Conservation (phyloP, 768 basidiomycete species). For the Xerocomellus intermedius region DNA sequence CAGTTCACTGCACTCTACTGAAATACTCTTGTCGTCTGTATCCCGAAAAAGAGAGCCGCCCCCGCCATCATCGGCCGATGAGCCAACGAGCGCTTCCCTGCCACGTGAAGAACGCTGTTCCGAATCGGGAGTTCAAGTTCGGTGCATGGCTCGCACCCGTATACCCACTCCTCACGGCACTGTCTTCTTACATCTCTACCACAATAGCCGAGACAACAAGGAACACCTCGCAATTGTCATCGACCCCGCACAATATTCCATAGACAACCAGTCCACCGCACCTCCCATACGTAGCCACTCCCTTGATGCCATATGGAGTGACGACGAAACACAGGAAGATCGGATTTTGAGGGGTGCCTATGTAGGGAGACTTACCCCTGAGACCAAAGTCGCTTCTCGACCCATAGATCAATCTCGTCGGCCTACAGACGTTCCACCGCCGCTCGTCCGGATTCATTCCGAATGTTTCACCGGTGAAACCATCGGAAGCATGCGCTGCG, state of each 20-base stretch:
- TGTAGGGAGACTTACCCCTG: conserved; percentile 72
- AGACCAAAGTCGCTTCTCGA: conserved; percentile 45
- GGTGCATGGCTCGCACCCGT: conserved; percentile 95
- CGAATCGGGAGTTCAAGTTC: conserved; percentile 52
- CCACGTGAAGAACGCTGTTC: background rate
- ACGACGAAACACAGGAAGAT: conserved; percentile 89
- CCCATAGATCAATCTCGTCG: conserved; percentile 21
- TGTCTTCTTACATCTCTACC: conserved; percentile 91
- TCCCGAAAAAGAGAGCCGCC: conserved; percentile 40
- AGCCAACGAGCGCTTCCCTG: conserved; percentile 16
- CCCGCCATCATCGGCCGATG: conserved; percentile 28
- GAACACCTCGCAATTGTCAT: conserved; percentile 96
- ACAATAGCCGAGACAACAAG: conserved; percentile 88
- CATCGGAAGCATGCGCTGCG: conserved; percentile 96
- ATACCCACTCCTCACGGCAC: conserved; percentile 96
- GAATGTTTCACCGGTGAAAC: conserved; percentile 99
- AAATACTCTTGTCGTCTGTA: conserved; percentile 34
- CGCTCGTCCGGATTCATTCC: conserved; percentile 93
- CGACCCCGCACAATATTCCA: conserved; percentile 80
- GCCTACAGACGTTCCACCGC: conserved; percentile 50
- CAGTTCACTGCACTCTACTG: conserved; percentile 19
- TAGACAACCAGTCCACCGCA: conserved; percentile 34
- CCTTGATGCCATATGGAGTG: conserved; percentile 82
- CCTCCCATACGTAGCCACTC: conserved; percentile 77
- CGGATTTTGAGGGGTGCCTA: conserved; percentile 93